Evolutionary conservation across 495 filamentous ascomycete species (phyloP).

Genomic region (Parmelia sp.): DNA sequence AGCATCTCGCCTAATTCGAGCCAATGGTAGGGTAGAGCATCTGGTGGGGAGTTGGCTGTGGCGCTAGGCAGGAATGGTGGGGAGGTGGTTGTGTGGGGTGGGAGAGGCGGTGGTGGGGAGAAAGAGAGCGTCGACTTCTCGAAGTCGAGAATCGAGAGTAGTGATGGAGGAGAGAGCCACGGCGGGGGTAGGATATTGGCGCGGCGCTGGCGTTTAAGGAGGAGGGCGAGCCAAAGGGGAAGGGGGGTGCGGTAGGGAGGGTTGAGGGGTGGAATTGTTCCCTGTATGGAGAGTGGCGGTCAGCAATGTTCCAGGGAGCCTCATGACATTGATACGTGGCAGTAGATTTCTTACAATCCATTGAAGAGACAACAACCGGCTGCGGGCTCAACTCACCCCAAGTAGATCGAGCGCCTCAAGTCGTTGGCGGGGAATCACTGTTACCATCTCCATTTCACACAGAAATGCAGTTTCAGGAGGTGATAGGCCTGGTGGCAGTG

Average conservation of each 20-base stretch:
- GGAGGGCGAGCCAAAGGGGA: constrained; percentile 94
- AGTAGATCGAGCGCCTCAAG: constrained; percentile 80
- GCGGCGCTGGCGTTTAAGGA: constrained; percentile 89
- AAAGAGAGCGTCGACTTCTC: constrained; percentile 71
- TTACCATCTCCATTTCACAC: constrained; percentile 94
- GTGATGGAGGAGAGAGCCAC: constrained; percentile 72
- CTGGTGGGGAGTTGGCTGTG: constrained; percentile 52
- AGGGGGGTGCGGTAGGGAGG: constrained; percentile 76
- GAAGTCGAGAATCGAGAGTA: constrained; percentile 66
- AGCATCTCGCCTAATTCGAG: constrained; percentile 80
- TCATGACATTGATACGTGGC: background rate
- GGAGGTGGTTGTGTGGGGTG: constrained; percentile 40
- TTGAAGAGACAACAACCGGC: constrained; percentile 4
- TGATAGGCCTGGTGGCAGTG: constrained; percentile 73
- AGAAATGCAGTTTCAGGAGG: constrained; percentile 90
- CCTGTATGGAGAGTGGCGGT: constrained; percentile 44
- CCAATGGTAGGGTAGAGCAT: constrained; percentile 88
- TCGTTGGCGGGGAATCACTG: constrained; percentile 83
- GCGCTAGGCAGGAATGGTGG: constrained; percentile 59
- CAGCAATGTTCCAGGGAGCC: background rate
- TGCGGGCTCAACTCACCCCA: constrained; percentile 52
- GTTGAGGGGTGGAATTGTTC: constrained; percentile 63
- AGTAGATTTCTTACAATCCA: constrained; percentile 7
- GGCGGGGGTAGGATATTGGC: constrained; percentile 88
- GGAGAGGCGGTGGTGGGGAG: constrained; percentile 63